Evolutionary conservation across 2,329 filamentous ascomycete species (phyloP).

Genomic region (Xylariaceae sp.): DNA sequence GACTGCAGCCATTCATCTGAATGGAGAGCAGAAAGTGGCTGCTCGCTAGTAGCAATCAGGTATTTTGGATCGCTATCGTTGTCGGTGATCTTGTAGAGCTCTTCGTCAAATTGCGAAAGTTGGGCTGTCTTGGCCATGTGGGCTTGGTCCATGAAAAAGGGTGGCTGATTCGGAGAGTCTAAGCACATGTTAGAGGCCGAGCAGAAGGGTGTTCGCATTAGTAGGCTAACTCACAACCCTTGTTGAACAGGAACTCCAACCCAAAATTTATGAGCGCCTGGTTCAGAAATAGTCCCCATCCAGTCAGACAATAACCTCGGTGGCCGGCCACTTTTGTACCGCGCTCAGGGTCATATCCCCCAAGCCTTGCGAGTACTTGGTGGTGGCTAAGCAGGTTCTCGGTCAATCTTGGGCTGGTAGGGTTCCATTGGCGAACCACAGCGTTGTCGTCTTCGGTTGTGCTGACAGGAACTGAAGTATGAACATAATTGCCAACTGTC

Average conservation of each 20-base stretch:
- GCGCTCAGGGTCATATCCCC: slow-evolving; percentile 91
- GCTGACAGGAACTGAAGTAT: slow-evolving; percentile 65
- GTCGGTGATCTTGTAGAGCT: slow-evolving; percentile 93
- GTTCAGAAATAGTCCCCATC: slow-evolving; percentile 90
- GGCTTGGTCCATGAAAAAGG: slow-evolving; percentile 93
- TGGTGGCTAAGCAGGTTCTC: slow-evolving; percentile 86
- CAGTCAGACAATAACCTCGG: slow-evolving; percentile 82
- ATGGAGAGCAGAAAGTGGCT: slow-evolving; percentile 92
- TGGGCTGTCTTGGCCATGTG: slow-evolving; percentile 98
- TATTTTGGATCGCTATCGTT: slow-evolving; percentile 74
- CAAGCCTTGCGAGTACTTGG: slow-evolving; percentile 85
- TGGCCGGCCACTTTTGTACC: slow-evolving; percentile 92
- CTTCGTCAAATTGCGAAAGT: slow-evolving; percentile 95
- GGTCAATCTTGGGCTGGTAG: slow-evolving; percentile 77
- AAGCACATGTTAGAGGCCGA: too few relatives aligned
- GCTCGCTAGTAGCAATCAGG: slow-evolving; percentile 82
- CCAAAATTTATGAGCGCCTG: slow-evolving; percentile 95
- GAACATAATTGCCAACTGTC: slow-evolving; percentile 89
- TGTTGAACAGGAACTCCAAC: slow-evolving; percentile 82
- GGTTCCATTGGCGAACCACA: slow-evolving; percentile 79
- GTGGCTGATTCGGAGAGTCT: slow-evolving; percentile 83
- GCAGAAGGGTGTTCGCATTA: too few relatives aligned
- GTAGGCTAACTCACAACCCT: too few relatives aligned
- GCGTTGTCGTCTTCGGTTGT: slow-evolving; percentile 75
- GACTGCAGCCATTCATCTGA: slow-evolving; percentile 90